Conservation (phyloP, 225 moss, liverwort and hornwort genomes). For the Pleurozium schreberi region DNA sequence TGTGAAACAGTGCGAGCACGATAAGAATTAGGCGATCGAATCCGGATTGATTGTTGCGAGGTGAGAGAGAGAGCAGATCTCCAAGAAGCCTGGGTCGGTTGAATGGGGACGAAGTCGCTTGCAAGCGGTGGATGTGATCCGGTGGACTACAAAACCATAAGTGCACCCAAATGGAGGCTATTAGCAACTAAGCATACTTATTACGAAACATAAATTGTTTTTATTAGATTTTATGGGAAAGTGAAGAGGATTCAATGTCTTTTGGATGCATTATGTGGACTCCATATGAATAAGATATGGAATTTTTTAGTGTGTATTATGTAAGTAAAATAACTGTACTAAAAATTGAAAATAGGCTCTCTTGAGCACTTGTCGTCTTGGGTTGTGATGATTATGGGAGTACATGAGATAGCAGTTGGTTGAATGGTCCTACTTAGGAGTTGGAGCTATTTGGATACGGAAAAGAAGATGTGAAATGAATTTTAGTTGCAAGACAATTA, state of each 20-base stretch:
- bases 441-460: fast-evolving
- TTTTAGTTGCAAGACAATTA: not conserved
- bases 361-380: not conserved
- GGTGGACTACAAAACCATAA: too few relatives aligned
- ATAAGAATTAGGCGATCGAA: not conserved
- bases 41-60: not conserved
- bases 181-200: too few relatives aligned
- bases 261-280: not conserved
- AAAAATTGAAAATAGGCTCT: not conserved
- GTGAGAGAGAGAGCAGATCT: not conserved
- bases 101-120: not conserved
- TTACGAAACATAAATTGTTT: too few relatives aligned
- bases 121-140: not conserved
- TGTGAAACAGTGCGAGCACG: not conserved
- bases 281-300: not conserved
- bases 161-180: too few relatives aligned
- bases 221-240: too few relatives aligned
- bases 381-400: not conserved
- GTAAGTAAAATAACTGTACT: fast-evolving
- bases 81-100: not conserved
- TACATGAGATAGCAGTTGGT: not conserved
- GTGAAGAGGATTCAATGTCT: not conserved
- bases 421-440: not conserved
- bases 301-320: not conserved
- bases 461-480: too few relatives aligned